A percentile compares a stretch with the other conserved stretches of the same genome.
Conservation (phyloP, 352 stramenopile genomes). For the Elongisporangium senticosum region DNA sequence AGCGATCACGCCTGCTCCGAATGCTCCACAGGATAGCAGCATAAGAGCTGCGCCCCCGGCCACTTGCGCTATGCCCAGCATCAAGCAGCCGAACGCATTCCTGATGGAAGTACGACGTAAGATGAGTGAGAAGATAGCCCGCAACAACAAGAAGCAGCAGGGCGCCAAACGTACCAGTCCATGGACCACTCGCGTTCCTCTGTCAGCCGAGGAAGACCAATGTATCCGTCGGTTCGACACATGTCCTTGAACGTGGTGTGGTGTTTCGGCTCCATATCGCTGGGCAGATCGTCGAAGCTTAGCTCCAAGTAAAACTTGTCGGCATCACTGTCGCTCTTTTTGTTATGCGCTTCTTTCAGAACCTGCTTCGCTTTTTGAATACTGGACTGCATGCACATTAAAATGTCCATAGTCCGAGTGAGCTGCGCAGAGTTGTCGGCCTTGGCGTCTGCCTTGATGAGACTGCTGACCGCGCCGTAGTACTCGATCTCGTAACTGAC, state of each 20-base stretch:
- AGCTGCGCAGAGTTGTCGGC: background rate
- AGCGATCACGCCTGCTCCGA: background rate
- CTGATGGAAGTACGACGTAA: no score
- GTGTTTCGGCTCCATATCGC: background rate
- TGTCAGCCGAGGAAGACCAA: background rate
- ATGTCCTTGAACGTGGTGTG: background rate
- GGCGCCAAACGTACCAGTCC: background rate
- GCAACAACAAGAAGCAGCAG: no score
- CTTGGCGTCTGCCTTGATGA: background rate
- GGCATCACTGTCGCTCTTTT: background rate
- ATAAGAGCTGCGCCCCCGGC: background rate
- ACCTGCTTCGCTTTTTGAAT: background rate
- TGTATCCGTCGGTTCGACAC: background rate
- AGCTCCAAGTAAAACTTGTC: constrained; percentile 2
- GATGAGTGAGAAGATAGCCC: no score
- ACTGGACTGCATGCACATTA: background rate
- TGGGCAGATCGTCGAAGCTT: background rate
- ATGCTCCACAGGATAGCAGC: background rate
- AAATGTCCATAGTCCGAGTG: constrained; percentile 1
- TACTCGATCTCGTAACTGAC: background rate
- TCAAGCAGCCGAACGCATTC: background rate
- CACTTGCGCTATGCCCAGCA: background rate
- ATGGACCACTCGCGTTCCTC: background rate
- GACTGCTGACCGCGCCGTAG: background rate
- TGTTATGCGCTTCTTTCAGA: background rate